Evolutionary conservation across 305 asterid species (phyloP).

Genomic region (Fraxinus sp.): DNA sequence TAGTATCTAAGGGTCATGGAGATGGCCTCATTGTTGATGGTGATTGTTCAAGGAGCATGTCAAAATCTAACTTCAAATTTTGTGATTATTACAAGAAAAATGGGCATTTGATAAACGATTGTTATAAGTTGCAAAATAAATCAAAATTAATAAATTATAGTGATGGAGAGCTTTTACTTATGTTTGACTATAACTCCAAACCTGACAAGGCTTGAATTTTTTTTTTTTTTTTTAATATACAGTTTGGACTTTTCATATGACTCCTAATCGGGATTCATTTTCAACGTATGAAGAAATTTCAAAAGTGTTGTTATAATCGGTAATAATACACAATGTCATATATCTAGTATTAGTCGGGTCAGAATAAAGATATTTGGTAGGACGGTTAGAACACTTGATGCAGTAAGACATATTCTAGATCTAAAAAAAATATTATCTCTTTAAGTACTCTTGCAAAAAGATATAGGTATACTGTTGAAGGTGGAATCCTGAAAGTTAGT

Average conservation of each 20-base stretch:
- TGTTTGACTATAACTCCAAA: not conserved
- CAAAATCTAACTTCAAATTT: not conserved
- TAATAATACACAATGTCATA: not conserved
- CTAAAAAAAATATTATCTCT: not conserved
- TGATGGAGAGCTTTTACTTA: not conserved
- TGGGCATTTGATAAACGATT: not conserved
- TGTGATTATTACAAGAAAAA: no score
- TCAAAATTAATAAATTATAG: no score
- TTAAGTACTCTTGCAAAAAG: not conserved
- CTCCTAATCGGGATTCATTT: not conserved
- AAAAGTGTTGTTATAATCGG: not conserved
- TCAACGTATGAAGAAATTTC: not conserved
- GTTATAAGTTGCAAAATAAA: no score
- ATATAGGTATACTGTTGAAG: no score
- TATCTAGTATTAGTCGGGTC: no score
- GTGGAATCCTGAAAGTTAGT: not conserved
- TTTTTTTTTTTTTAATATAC: no score
- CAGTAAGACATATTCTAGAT: not conserved
- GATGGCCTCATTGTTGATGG: not conserved
- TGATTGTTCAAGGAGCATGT: not conserved
- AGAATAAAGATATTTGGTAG: not conserved
- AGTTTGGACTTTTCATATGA: not conserved
- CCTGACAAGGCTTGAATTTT: not conserved
- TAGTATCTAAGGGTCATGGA: not conserved
- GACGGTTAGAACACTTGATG: not conserved